phyloP scores from a whole-genome alignment of 2,329 filamentous ascomycete genomes.

The Ophiostoma populinum region DNA sequence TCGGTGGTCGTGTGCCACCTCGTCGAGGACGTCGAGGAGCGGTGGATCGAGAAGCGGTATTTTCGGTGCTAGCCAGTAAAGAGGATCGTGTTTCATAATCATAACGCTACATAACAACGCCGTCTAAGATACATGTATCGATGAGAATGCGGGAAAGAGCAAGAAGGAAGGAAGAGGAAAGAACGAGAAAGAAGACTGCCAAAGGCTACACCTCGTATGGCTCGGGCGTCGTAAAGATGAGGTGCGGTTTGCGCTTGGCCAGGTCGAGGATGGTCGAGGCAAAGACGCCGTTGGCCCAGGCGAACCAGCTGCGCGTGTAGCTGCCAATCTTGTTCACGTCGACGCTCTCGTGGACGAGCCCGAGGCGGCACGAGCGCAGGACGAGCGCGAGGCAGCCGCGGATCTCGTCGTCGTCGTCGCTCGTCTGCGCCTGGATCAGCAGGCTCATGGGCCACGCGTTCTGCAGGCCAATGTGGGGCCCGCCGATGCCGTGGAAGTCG shows the following conservation, averaged over 20 bases:
- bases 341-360: constrained; percentile 82
- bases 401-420: constrained; percentile 71
- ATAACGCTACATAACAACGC: too few species aligned
- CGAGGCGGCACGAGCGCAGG: constrained; percentile 55
- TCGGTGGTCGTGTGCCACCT: constrained; percentile 73
- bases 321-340: constrained; percentile 49
- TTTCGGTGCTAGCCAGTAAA: constrained; percentile 74
- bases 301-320: constrained; percentile 93
- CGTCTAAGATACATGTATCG: background rate
- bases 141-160: background rate
- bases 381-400: constrained; percentile 54
- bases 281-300: constrained; percentile 93
- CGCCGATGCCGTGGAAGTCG: constrained; percentile 76
- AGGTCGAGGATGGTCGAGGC: constrained; percentile 82
- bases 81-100: too few species aligned
- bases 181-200: too few species aligned
- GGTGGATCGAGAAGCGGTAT: constrained; percentile 83
- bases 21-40: constrained; percentile 62
- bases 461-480: constrained; percentile 58
- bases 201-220: constrained; percentile 33
- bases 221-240: constrained; percentile 55
- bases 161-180: background rate
- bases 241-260: constrained; percentile 70
- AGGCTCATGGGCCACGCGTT: constrained; percentile 97
- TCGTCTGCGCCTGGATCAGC: constrained; percentile 80